Percentiles rank a stretch among this genome's conserved stretches.
Evolutionary conservation across 495 filamentous ascomycete species (phyloP).

Genomic region (Aspergillus indologenus): DNA sequence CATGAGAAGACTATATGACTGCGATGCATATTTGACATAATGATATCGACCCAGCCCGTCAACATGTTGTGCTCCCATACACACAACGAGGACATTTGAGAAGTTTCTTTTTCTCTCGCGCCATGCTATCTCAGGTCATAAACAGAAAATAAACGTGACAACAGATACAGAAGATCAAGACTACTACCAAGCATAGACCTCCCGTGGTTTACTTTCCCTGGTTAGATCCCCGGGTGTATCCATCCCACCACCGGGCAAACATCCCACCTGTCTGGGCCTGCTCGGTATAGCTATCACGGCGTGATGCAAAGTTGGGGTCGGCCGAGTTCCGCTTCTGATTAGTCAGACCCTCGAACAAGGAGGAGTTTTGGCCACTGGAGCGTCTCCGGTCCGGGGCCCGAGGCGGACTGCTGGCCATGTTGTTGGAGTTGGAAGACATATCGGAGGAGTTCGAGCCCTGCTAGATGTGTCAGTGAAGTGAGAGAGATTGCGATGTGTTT

Average conservation of each 20-base stretch:
- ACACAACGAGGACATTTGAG: neutral
- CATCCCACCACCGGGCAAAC: constrained; percentile 54
- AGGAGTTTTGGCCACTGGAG: constrained; percentile 32
- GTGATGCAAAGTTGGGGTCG: constrained; percentile 36
- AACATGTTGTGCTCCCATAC: neutral
- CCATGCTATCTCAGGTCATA: no score
- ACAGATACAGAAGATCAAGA: neutral
- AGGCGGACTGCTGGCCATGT: constrained; percentile 6
- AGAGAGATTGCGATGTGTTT: neutral
- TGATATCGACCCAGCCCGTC: neutral
- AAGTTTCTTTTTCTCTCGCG: neutral
- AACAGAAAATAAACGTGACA: neutral
- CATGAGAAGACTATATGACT: neutral
- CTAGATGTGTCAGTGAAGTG: no score
- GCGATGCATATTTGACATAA: neutral
- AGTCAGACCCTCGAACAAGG: constrained; percentile 47
- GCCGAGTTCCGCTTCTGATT: constrained; percentile 49
- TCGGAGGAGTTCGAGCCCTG: constrained; percentile 19
- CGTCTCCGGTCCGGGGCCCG: constrained; percentile 28
- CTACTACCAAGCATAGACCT: no score
- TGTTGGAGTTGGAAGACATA: constrained; percentile 12
- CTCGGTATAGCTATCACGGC: constrained; percentile 50
- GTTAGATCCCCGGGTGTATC: constrained; percentile 38
- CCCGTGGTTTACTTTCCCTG: constrained; percentile 1
- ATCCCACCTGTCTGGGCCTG: constrained; percentile 42